Conservation (phyloP, 257 asterid genomes). For the Verbena officinalis region DNA sequence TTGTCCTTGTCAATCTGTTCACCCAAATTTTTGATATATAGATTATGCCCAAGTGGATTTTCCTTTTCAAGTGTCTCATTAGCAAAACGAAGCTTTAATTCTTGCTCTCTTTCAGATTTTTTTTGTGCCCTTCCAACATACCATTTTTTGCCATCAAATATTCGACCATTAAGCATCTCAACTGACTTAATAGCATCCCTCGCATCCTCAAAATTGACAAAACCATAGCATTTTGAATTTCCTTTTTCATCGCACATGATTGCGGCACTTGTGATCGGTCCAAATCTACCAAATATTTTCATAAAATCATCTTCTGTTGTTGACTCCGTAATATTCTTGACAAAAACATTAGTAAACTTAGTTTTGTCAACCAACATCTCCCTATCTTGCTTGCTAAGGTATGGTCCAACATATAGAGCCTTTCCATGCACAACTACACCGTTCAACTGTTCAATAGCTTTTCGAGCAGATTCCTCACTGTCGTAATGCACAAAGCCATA, state of each 20-base stretch:
- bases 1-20: conserved; percentile 50
- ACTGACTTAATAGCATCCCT: conserved; percentile 64
- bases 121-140: conserved; percentile 62
- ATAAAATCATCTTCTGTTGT: conserved; percentile 52
- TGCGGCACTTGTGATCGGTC: conserved; percentile 46
- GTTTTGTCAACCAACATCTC: conserved; percentile 50
- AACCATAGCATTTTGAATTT: conserved; percentile 63
- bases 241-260: conserved; percentile 63
- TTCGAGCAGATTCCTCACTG: conserved; percentile 46
- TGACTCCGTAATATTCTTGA: conserved; percentile 57
- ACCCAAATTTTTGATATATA: conserved; percentile 55
- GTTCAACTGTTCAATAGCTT: conserved; percentile 53
- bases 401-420: conserved; percentile 52
- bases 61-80: conserved; percentile 48
- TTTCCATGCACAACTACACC: conserved; percentile 42
- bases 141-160: conserved; percentile 50
- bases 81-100: conserved; percentile 39
- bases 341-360: conserved; percentile 66
- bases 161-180: conserved; percentile 51
- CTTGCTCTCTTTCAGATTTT: conserved; percentile 58
- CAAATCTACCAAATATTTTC: conserved; percentile 49
- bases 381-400: conserved; percentile 61
- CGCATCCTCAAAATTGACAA: conserved; percentile 59
- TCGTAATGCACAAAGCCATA: conserved; percentile 65
- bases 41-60: conserved; percentile 41